Conservation (phyloP, 352 stramenopile species). For the Phytophthora ohioensis region DNA sequence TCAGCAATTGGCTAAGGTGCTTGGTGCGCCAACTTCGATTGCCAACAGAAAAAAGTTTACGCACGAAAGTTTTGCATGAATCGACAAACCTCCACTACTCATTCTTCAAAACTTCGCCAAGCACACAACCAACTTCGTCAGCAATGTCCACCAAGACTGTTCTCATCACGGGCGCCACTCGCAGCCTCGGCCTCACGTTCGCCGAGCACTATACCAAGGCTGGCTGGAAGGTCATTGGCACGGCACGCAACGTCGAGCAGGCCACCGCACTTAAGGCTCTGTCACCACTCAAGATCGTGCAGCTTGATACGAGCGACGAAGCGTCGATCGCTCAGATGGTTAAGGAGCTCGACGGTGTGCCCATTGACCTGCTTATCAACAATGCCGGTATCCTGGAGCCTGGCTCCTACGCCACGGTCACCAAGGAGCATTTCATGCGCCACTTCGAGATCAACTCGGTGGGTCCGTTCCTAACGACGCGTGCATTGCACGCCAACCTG, state of each 20-base stretch:
- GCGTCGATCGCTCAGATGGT: slow-evolving; percentile 43
- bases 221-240: slow-evolving; percentile 57
- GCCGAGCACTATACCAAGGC: slow-evolving; percentile 45
- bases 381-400: slow-evolving; percentile 54
- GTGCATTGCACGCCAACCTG: slow-evolving; percentile 52
- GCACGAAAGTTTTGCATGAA: too few relatives aligned
- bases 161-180: slow-evolving; percentile 44
- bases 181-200: slow-evolving; percentile 53
- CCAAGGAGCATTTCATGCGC: slow-evolving; percentile 50
- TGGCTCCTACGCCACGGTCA: slow-evolving; percentile 31
- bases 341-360: slow-evolving; percentile 47
- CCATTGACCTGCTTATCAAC: slow-evolving; percentile 72
- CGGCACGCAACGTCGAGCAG: slow-evolving; percentile 34
- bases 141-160: slow-evolving; percentile 16
- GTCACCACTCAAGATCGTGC: slow-evolving; percentile 49
- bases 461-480: slow-evolving; percentile 60
- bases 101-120: neutral
- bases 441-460: slow-evolving; percentile 74
- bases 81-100: neutral
- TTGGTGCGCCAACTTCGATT: too few relatives aligned
- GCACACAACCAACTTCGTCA: neutral
- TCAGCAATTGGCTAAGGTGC: too few relatives aligned
- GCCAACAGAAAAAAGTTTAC: too few relatives aligned
- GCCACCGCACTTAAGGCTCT: slow-evolving; percentile 47
- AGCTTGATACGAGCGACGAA: slow-evolving; percentile 55